A percentile compares a stretch with the other conserved stretches of the same genome.
Conservation (phyloP, 192 early-diverging fungal genomes). For the Backusella circina region DNA sequence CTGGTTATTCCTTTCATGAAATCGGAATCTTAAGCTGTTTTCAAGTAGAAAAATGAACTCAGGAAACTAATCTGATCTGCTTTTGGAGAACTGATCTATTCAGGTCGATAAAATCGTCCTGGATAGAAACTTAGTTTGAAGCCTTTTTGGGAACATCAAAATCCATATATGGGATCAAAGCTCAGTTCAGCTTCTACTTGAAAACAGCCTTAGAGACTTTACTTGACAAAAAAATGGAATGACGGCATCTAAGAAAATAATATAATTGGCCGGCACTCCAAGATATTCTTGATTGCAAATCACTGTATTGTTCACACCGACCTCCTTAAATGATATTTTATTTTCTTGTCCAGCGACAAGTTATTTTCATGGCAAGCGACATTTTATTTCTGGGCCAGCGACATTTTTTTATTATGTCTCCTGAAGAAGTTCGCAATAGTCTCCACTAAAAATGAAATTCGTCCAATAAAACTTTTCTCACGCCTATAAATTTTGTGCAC, state of each 20-base stretch:
- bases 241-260: constrained; percentile 1
- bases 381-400: no score
- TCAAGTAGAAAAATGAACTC: constrained; percentile 6
- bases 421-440: no score
- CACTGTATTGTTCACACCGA: background rate
- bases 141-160: constrained; percentile 8
- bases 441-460: no score
- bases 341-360: no score
- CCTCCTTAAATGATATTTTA: no score
- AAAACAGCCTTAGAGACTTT: constrained; percentile 7
- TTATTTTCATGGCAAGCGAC: no score
- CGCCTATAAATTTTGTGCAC: no score
- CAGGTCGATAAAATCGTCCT: constrained; percentile 5
- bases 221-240: constrained; percentile 3
- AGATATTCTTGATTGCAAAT: constrained; percentile 8
- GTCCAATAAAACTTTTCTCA: no score
- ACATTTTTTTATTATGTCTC: no score
- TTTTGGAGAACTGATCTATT: constrained; percentile 6
- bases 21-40: constrained; percentile 9
- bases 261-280: constrained; percentile 5
- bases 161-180: constrained; percentile 5
- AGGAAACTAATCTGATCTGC: background rate
- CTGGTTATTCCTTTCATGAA: constrained; percentile 8
- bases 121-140: constrained; percentile 9
- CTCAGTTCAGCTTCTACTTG: constrained; percentile 9